These are phyloP conservation scores for Trichophyton schoenleinii DNA, from an alignment of 2,329 filamentous ascomycete genomes.

Conservation along the genomic window DNA sequence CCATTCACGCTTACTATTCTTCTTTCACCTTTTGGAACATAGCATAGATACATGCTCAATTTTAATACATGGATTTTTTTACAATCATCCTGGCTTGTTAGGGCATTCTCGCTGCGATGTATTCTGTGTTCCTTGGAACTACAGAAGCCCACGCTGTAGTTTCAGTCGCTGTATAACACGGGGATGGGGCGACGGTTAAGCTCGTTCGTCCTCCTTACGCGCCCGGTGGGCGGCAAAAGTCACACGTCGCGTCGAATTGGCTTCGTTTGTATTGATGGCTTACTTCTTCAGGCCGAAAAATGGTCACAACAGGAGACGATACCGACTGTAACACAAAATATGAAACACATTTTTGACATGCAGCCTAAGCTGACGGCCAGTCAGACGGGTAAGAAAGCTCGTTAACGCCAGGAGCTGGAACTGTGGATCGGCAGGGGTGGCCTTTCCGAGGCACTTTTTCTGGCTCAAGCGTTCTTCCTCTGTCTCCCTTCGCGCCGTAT, in stretches of 20 bases:
- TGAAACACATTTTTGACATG: background rate
- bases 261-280: background rate
- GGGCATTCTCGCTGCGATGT: background rate
- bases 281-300: background rate
- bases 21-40: background rate
- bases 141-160: background rate
- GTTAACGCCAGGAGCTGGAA: conserved; percentile 3
- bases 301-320: background rate
- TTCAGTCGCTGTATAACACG: background rate
- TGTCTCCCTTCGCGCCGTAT: background rate
- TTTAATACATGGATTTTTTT: background rate
- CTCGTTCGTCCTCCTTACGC: background rate
- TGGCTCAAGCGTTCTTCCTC: background rate
- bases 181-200: background rate
- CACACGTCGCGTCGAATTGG: background rate
- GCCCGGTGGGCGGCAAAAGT: background rate
- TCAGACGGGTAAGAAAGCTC: background rate
- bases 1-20: background rate
- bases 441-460: background rate
- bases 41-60: background rate
- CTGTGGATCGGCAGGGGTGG: background rate
- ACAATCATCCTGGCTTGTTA: background rate
- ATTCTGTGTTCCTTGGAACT: background rate
- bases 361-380: background rate
- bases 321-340: background rate